Conservation (phyloP, 345 rosid genomes). For the Boechera stricta region DNA sequence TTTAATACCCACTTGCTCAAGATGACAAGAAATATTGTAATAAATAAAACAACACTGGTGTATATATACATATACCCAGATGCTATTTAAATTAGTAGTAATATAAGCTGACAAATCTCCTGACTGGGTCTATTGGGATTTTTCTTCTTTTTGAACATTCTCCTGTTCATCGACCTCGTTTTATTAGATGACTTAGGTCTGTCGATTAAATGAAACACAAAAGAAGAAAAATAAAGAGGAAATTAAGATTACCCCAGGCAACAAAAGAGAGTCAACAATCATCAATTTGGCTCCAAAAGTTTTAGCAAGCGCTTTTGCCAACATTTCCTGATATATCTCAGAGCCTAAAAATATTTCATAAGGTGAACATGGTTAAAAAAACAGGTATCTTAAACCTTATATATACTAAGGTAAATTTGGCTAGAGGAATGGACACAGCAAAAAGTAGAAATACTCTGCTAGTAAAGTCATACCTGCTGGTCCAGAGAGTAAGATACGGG, state of each 20-base stretch:
- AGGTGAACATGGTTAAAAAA: slow-evolving; percentile 6
- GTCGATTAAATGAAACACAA: not conserved
- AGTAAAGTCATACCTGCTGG: slow-evolving; percentile 72
- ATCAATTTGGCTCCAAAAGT: slow-evolving; percentile 81
- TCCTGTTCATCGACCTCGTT: not conserved
- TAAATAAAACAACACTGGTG: slow-evolving; percentile 13
- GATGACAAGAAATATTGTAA: not conserved
- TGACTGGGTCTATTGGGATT: not conserved
- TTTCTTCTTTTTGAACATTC: not conserved
- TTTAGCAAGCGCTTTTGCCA: slow-evolving; percentile 90
- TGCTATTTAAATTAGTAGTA: not conserved
- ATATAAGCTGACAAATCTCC: not conserved
- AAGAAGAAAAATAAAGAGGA: not conserved
- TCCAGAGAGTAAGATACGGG: slow-evolving; percentile 91
- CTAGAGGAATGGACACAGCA: slow-evolving; percentile 2
- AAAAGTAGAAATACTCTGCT: slow-evolving; percentile 1
- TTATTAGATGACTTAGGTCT: not conserved
- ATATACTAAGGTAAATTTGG: slow-evolving; percentile 19
- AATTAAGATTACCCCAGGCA: slow-evolving; percentile 85
- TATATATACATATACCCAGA: not conserved
- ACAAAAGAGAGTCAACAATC: slow-evolving; percentile 78
- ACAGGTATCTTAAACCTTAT: not conserved
- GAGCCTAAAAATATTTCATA: slow-evolving; percentile 62
- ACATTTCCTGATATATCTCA: slow-evolving; percentile 95
- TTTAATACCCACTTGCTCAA: slow-evolving; percentile 2